Base-by-base conservation (phyloP, 2,329 filamentous ascomycete genomes). In the Exutisphaerella laricina region DNA sequence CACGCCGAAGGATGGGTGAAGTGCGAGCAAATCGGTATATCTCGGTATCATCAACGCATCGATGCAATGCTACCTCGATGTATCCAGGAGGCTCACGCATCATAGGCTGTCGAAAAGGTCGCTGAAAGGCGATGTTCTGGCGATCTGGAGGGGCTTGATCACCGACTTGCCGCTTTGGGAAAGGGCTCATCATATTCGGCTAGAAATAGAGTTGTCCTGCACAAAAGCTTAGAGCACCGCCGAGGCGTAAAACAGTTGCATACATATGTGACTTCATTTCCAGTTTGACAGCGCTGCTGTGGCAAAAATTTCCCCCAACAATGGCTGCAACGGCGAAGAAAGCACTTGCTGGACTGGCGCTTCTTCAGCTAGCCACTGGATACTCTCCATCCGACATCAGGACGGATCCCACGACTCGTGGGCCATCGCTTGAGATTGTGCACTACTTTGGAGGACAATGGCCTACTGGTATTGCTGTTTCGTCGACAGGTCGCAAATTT, bases 361-460 rank as follows among this genome's bases (percentile, higher is more conserved):
- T 48, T 8, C 36, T 48, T 9, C 36, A 30, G 8, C 21, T n/a
- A 22, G 32, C 32, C 16, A 25, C 34, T 20, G 41, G 35, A 14
- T 41, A 43, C 14, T 35, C 40, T 2, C 43, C 46, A 16, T 40
- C 39, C 14, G 42, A 45, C 28, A 48, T 50, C 33, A 41, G 48
- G 26, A 50, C 48, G 9, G 48, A 50, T 32, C 48, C 48, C 8
- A 26, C 41, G 20, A 44, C 42, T 12, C 12, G 30, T 20, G 48
- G 45, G 2, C 42, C 48, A 22, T 14, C 39, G 10, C 36, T 51
- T 9, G 48, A 51, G 16, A 43, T 48, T 5, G 47, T 67, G 1
- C 70, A 74, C 55, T 59, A 70, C 13, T 74, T 71, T 46, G 65
- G 71, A 38, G 68, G 70, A 50, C 66, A 73, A 54, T 74, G 65